Evolutionary conservation across 140 eudicot genomes (phyloP).

Genomic region (Oenanthe javanica): DNA sequence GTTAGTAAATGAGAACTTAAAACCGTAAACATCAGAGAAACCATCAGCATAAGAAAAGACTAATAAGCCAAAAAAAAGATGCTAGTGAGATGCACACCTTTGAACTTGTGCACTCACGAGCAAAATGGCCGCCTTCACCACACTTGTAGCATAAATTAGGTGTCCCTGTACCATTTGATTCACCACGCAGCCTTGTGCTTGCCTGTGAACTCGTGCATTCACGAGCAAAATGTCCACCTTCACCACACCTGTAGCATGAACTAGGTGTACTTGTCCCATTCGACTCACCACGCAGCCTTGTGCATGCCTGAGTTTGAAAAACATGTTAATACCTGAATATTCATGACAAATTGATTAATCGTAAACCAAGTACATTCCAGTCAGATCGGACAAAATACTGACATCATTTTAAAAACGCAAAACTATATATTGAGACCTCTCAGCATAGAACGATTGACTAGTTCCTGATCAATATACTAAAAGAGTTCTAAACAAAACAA

Average conservation of each 20-base stretch:
- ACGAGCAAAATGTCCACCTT: conserved; percentile 64
- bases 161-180: conserved; percentile 35
- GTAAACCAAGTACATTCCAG: background rate
- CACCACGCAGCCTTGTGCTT: conserved; percentile 44
- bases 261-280: conserved; percentile 33
- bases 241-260: conserved; percentile 64
- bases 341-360: background rate
- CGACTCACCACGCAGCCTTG: conserved; percentile 43
- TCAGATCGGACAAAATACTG: background rate
- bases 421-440: background rate
- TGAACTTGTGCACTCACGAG: conserved; percentile 69
- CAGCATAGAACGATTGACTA: background rate
- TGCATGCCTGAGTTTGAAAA: conserved; percentile 52
- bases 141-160: conserved; percentile 63
- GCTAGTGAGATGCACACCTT: conserved; percentile 27
- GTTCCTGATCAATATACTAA: background rate
- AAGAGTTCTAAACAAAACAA: background rate
- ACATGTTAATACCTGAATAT: background rate
- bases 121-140: conserved; percentile 65
- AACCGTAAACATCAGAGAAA: background rate
- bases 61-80: background rate
- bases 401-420: background rate
- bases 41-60: background rate
- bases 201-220: conserved; percentile 46
- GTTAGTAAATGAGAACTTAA: background rate